Base-by-base conservation (phyloP, 768 basidiomycete species). In the Mycena capillaripes region DNA sequence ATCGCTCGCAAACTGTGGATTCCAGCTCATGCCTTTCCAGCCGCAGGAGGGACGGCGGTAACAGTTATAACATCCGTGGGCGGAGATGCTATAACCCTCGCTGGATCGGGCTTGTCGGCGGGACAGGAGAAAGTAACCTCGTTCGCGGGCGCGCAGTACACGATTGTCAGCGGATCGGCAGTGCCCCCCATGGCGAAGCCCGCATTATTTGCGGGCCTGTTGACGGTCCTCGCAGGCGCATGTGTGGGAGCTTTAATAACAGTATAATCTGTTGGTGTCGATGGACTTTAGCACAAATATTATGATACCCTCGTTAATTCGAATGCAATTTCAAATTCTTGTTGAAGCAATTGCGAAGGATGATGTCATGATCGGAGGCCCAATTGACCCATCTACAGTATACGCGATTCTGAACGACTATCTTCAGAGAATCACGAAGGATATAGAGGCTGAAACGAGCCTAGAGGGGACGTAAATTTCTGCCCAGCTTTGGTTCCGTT, bases 41-140 rank as follows among this genome's bases (percentile, higher is more conserved):
- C 90, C 34, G 76, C 86, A 66, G 90, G 84, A n/a, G 91, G 88
- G 17, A 68, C 81, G 11, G 88, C 83, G 2, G 81, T 84, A 59
- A 93, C 89, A 17, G 78, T 93, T 23, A 80, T 93, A 32, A 91
- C 89, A 19, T 89, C 87, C 48, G 86, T 78, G 12, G 92, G 90
- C 9, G 92, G 91, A 14, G 75, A 84, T 52, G 92, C 86, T 1
- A 80, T 92, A 68, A 93, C 92, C 0, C 84, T 93, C 23, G 91
- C 90, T 30, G 78, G 72, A 5, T 81, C 81, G 2, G 86, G 83
- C 8, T 84, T 78, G 10, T 38, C 38, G 11, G 38, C 38, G 11
- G 38, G 38, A 38, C 11, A 10, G 48, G 85, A 76, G 19, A 82
- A 83, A 19, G 83, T 81, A 10, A 91, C 90, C 32, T 85, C 88